Base-by-base conservation (phyloP, 2,329 filamentous ascomycete genomes). In the Aureobasidium sp. region DNA sequence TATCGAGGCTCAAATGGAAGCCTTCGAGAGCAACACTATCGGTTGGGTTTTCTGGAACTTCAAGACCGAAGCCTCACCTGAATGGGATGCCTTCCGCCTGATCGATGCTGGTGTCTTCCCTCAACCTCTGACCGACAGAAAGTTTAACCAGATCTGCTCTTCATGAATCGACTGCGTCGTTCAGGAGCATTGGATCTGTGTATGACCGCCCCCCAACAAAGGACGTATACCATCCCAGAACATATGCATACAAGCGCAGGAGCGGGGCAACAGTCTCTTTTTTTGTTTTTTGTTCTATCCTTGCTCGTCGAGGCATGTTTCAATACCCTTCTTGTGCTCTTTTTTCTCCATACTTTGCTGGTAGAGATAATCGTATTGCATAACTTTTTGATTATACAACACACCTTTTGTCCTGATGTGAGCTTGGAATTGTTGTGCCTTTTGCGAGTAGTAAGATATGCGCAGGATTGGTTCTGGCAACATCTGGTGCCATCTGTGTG, bases 41-140 rank as follows among this genome's bases (percentile, higher is more conserved):
- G 81, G 81, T 2, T 81, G 78, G 78, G 68, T 79, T 25, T 81
- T 78, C 66, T 81, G 79, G 80, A 82, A 81, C 63, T 83, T 81
- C 72, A 84, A 84, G 73, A 82, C 81, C 0, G 79, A 83, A 65
- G 63, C 63, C 0, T 63, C 66, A 3, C 73, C 76, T 42, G 80
- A 82, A 65, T 83, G 81, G 79, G 79, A 83, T 68, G 75, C 77
- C 25, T 78, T 78, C 61, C 69, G 69, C 27, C 69, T 82, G 10
- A 69, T 81, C 19, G 77, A 79, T 63, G 74, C 73, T 29, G 79
- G 79, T 0, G 64, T 83, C 11, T 82, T 82, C 66, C 80, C 80
- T 4, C 72, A 77, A 57, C 74, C 76, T 6, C 64, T 76, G 38
- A 70, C 65, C 9, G 49, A 57, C 31, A 60, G 65, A 43, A 60